phyloP scores from a whole-genome alignment of 805 yeast genomes.

The Sungouiozyma intestinalis region DNA sequence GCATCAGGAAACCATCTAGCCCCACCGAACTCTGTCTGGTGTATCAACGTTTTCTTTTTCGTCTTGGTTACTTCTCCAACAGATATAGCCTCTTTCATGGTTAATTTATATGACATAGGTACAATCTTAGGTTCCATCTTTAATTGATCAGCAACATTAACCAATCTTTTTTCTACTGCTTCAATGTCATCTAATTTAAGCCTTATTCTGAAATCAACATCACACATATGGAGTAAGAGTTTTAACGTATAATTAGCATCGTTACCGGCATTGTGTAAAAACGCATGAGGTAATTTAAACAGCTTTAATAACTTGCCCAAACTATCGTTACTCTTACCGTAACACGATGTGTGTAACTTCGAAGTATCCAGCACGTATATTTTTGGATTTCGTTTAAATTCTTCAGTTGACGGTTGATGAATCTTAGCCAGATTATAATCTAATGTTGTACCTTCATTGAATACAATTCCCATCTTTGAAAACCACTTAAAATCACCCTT shows the following conservation, averaged over 20 bases:
- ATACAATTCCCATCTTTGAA: constrained; percentile 33
- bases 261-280: constrained; percentile 61
- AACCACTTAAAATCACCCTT: constrained; percentile 47
- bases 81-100: constrained; percentile 5
- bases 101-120: constrained; percentile 22
- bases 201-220: constrained; percentile 26
- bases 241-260: constrained; percentile 56
- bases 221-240: constrained; percentile 41
- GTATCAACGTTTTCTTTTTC: constrained; percentile 13
- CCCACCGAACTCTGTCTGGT: constrained; percentile 27
- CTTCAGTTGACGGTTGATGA: not conserved
- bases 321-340: constrained; percentile 34
- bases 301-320: constrained; percentile 38
- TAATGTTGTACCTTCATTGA: constrained; percentile 26
- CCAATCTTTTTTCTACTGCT: constrained; percentile 10
- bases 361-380: constrained; percentile 37
- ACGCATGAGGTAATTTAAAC: constrained; percentile 45
- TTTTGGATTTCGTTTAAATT: not conserved
- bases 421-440: constrained; percentile 1
- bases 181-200: constrained; percentile 18
- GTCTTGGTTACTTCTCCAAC: constrained; percentile 1
- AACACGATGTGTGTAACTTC: constrained; percentile 32
- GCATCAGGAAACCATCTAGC: constrained; percentile 17
- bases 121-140: constrained; percentile 17
- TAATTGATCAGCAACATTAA: constrained; percentile 15